A percentile compares a stretch with the other conserved stretches of the same genome.
phyloP scores from a whole-genome alignment of 2,329 filamentous ascomycete genomes.

The Juglanconis juglandina region DNA sequence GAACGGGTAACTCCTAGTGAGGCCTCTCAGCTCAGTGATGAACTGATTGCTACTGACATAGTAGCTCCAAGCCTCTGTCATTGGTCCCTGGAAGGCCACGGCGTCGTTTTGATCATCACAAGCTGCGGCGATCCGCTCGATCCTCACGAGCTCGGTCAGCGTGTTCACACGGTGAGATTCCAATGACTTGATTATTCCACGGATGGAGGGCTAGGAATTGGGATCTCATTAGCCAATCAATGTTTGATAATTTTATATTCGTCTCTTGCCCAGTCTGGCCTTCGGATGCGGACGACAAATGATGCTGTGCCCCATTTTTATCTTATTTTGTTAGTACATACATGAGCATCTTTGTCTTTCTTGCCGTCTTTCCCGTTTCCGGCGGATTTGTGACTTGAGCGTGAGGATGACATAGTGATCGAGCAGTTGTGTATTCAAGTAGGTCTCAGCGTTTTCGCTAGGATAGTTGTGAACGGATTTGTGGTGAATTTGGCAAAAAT shows the following conservation, averaged over 20 bases:
- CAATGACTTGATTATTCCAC: conserved; percentile 60
- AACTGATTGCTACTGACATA: conserved; percentile 70
- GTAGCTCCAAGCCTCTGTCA: conserved; percentile 69
- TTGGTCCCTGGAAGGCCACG: conserved; percentile 55
- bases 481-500: too few species aligned
- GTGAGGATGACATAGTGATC: conserved; percentile 15
- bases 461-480: neutral
- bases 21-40: conserved; percentile 64
- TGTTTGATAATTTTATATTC: too few species aligned
- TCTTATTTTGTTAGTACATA: neutral
- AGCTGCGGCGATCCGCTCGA: conserved; percentile 62
- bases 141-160: conserved; percentile 66
- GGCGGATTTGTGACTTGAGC: conserved; percentile 9
- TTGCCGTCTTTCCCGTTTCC: conserved; percentile 8
- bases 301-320: too few species aligned
- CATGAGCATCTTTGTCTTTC: conserved; percentile 11
- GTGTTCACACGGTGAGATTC: conserved; percentile 69
- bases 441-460: neutral
- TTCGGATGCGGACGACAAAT: too few species aligned
- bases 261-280: too few species aligned
- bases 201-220: conserved; percentile 30
- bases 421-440: neutral
- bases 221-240: neutral
- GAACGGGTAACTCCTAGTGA: conserved; percentile 67
- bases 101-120: conserved; percentile 58